Base-by-base conservation (phyloP, 2,329 filamentous ascomycete genomes). In the Chaetomiaceae sp. region DNA sequence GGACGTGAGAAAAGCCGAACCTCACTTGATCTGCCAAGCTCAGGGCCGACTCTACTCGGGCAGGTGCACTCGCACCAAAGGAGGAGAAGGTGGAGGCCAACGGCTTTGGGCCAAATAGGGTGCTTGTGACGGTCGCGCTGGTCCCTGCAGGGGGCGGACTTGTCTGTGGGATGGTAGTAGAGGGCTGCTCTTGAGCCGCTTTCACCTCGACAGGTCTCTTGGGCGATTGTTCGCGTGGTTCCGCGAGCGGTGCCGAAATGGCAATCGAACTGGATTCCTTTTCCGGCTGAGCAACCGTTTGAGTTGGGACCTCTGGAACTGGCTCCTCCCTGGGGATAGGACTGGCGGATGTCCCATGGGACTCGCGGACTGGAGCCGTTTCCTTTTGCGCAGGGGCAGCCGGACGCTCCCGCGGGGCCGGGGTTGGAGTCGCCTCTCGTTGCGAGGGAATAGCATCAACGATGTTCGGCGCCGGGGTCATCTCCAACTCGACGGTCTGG, bases 1-100 rank as follows among this genome's bases (percentile, higher is more conserved):
- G 62, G 8, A 56, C 50, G 43, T 65, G 65, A 6, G 64, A 62
- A 47, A 66, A 67, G 4, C 63, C 64, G 39, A 67, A 66, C 29
- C 65, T 60, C 11, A 67, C 65, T 38, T 64, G 64, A 22, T 66
- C 63, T 22, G 59, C 60, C 5, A 67, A 53, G 22, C 53, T 61
- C 6, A 58, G 38, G 12, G 45, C 31, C 17, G 53, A 50, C 9
- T 58, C 57, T 3, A 52, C 44, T 19, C 27, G 51, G 11, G 48
- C 45, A 25, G 59, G 55, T 8, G 46, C 40, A 12, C 34, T 40
- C 2, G 52, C 54, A 9, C 61, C 63, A 34, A 64, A 64, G 53
- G 60, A 56, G n/a, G 60, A 61, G 48, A 60, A 60, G 17, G 22
- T 37, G n/a, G 54, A 31, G 12, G 25, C 22, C 9, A 23, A 47